Conservation (phyloP, 2,329 filamentous ascomycete genomes). For the Fusarium sambucinum region DNA sequence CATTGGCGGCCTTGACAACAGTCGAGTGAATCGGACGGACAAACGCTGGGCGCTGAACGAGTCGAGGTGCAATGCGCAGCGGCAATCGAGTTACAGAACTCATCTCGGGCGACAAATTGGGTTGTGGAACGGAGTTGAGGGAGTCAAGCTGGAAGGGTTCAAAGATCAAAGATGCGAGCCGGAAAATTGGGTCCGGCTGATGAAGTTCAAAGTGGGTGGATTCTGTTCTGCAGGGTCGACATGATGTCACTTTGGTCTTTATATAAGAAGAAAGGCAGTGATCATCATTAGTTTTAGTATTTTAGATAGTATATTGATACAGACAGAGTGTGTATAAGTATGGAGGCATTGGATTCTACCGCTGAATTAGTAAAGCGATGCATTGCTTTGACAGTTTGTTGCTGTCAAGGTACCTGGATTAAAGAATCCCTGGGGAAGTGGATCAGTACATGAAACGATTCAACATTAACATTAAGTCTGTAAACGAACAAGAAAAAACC, state of each 20-base stretch:
- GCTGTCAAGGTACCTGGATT: not conserved
- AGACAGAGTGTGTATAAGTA: not conserved
- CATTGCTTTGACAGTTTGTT: not conserved
- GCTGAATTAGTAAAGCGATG: not conserved
- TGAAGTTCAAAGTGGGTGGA: slow-evolving; percentile 29
- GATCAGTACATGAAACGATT: not conserved
- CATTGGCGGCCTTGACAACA: slow-evolving; percentile 57
- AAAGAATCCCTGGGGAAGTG: not conserved
- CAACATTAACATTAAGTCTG: not conserved
- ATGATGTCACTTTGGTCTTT: slow-evolving; percentile 39
- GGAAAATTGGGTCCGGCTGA: slow-evolving; percentile 42
- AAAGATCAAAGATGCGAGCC: slow-evolving; percentile 23
- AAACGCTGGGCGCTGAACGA: slow-evolving; percentile 30
- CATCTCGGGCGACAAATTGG: slow-evolving; percentile 52
- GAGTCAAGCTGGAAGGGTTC: slow-evolving; percentile 17
- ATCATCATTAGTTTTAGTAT: not conserved
- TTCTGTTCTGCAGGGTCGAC: slow-evolving; percentile 26
- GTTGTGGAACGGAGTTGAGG: slow-evolving; percentile 13
- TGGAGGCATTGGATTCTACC: not conserved
- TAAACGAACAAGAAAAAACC: not conserved
- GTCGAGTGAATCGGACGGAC: slow-evolving; percentile 52
- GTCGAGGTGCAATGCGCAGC: slow-evolving; percentile 53
- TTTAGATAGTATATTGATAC: not conserved
- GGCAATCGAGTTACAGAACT: slow-evolving; percentile 56
- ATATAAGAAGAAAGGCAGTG: not conserved